Conservation (phyloP, 1,284 basidiomycete genomes). For the Ceratobasidium sp. region DNA sequence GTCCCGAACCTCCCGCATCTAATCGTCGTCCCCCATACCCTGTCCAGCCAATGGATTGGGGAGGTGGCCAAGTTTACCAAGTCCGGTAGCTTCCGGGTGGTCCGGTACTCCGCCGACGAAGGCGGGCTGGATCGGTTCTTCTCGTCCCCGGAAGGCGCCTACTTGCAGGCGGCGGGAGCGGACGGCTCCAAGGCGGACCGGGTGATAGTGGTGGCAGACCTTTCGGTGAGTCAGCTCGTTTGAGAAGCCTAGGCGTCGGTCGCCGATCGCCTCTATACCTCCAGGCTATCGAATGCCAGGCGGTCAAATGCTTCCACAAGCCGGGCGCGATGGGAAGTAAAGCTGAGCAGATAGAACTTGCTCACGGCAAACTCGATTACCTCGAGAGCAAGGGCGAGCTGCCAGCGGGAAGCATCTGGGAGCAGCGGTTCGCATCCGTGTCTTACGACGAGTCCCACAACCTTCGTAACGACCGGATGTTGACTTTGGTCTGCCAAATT, state of each 20-base stretch:
- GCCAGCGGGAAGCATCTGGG: background rate
- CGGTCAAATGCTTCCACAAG: no score
- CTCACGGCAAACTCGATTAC: no score
- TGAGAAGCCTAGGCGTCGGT: no score
- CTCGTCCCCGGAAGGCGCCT: background rate
- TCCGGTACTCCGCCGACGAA: background rate
- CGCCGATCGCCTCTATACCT: no score
- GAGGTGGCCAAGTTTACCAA: slow-evolving; percentile 8
- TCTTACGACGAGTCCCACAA: slow-evolving; percentile 20
- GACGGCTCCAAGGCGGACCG: no score
- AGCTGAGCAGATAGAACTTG: no score
- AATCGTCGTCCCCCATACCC: background rate
- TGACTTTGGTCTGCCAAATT: background rate
- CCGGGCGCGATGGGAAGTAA: no score
- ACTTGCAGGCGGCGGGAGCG: no score
- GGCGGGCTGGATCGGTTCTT: background rate
- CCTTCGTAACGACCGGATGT: background rate
- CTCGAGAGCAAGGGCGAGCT: no score
- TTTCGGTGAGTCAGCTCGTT: no score
- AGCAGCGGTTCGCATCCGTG: background rate
- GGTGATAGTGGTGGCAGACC: no score
- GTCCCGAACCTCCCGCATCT: slow-evolving; percentile 5
- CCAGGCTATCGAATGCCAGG: no score
- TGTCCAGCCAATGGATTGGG: slow-evolving; percentile 24
- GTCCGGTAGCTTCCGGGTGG: background rate